Evolutionary conservation across 129 eudicot genomes (phyloP).

Genomic region (Flaveria bidentis): DNA sequence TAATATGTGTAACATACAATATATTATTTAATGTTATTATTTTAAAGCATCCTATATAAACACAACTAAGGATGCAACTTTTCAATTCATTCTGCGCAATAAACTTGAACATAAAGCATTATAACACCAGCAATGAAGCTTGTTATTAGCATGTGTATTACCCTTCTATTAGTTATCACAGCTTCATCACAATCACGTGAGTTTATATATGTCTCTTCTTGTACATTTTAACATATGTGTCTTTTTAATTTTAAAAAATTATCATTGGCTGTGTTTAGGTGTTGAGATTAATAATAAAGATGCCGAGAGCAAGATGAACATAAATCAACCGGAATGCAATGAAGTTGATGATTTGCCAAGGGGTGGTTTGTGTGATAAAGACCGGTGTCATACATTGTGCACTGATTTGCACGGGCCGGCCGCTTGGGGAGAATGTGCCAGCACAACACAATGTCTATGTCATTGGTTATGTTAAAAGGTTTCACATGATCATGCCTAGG

Average conservation of each 20-base stretch:
- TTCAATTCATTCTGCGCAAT: no score
- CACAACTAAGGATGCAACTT: neutral
- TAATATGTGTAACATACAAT: no score
- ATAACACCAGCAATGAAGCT: slow-evolving; percentile 2
- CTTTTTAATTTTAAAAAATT: neutral
- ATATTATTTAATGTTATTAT: no score
- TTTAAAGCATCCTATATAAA: neutral
- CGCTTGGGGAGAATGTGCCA: neutral
- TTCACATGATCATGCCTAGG: no score
- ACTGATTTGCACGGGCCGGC: neutral
- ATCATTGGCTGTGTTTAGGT: neutral
- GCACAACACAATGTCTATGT: neutral
- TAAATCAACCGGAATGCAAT: neutral
- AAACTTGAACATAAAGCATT: neutral
- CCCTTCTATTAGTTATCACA: slow-evolving; percentile 1
- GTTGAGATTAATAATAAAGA: neutral
- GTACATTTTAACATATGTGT: neutral
- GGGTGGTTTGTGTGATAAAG: neutral
- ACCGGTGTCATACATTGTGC: neutral
- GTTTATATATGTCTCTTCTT: neutral
- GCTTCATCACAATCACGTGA: neutral
- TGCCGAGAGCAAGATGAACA: neutral
- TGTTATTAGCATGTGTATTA: neutral
- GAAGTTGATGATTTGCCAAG: neutral
- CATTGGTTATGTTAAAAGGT: neutral